Base-by-base conservation (phyloP, 805 yeast species). In the Pichia gijzeniarum region DNA sequence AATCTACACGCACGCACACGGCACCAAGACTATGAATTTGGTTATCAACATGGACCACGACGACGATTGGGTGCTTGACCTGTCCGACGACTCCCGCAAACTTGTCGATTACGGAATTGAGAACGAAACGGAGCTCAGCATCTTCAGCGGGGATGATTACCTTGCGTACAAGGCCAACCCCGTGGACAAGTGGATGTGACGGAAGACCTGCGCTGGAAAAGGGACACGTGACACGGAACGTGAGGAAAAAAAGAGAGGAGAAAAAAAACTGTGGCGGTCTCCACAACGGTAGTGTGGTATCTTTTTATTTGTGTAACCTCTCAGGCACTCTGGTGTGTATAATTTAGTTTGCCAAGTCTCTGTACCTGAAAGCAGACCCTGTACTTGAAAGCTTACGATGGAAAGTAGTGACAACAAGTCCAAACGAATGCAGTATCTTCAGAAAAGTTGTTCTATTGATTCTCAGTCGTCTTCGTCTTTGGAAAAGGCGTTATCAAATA, bases 1-100 rank as follows among this genome's bases (percentile, higher is more conserved):
- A 63, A 74, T 93, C 6, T 93, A 93, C 66, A 85, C 96, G 25
- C 89, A 88, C 60, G 98, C 99, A 0, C 98, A 91, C 63, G 93
- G 95, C 12, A 77, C 95, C 27, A 93, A 93, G 66, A 86, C 96
- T 2, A 84, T 89, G 79, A 89, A 93, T 59, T 71, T 93, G 53
- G 93, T 89, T 39, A 85, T 93, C 51, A 93, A 93, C 61, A 76
- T 93, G 61, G 96, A 87, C 22, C 81, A 90, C 57, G 57, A 53
- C 22, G 86, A 80, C 56, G 82, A 80, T 46, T 85, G 95, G 89
- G 68, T 85, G 4, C 61, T 85, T 44, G 68, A 70, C 35, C 52
- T 63, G 43, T 35, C 35, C 8, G 61, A 56, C 32, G 69, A 70
- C 48, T 60, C 53, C 48, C 75, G 66, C 57, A 68, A 68, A n/a